These are phyloP conservation scores for Gastrodia elata DNA, from an alignment of 106 monocot species.

Conservation along the genomic window DNA sequence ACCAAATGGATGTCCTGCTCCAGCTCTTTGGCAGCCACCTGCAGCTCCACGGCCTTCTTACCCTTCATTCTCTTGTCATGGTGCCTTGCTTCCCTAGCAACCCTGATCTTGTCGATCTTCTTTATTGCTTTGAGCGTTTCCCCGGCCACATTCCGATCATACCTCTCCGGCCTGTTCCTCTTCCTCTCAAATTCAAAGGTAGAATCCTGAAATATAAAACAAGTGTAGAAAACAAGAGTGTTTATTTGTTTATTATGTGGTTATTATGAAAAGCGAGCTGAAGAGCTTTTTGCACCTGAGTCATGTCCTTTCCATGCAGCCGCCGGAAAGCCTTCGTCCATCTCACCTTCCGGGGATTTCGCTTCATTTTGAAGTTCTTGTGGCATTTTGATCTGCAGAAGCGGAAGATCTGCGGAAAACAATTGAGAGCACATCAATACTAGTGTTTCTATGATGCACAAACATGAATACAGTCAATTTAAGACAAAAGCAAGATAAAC, in stretches of 20 bases:
- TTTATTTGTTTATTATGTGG: too few relatives aligned
- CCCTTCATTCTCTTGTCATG: constrained; percentile 46
- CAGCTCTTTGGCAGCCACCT: constrained; percentile 41
- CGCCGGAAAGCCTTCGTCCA: constrained; percentile 88
- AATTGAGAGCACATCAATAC: too few relatives aligned
- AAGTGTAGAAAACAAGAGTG: not conserved
- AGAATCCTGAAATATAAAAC: constrained; percentile 30
- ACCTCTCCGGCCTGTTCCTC: constrained; percentile 80
- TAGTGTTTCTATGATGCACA: too few relatives aligned
- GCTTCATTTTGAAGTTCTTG: constrained; percentile 99
- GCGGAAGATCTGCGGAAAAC: constrained; percentile 65
- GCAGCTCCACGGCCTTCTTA: constrained; percentile 28
- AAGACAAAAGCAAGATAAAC: too few relatives aligned
- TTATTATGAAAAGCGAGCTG: too few relatives aligned
- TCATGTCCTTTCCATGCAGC: constrained; percentile 87
- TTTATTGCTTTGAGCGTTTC: constrained; percentile 68
- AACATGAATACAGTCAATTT: too few relatives aligned
- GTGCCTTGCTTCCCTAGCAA: constrained; percentile 47
- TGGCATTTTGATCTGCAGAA: constrained; percentile 95
- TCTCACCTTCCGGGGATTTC: constrained; percentile 91
- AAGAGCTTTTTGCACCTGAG: constrained; percentile 58
- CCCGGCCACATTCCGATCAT: constrained; percentile 62
- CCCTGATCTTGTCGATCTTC: constrained; percentile 64
- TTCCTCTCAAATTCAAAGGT: constrained; percentile 95
- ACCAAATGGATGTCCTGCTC: constrained; percentile 52